Evolutionary conservation across 331 rosid genomes (phyloP).

Genomic region (Pyracantha coccinea): DNA sequence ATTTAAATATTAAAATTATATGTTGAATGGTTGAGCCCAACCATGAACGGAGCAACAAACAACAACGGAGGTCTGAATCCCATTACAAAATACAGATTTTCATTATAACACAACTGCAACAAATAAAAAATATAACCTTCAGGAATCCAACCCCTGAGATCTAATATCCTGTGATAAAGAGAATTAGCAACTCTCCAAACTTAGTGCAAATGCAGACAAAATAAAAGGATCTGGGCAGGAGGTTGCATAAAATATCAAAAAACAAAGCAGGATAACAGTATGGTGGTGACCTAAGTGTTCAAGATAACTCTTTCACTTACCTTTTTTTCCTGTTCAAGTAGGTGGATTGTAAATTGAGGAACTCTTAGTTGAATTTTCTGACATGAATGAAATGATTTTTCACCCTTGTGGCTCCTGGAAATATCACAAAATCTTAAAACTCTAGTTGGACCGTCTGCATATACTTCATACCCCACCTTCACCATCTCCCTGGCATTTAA

Average conservation of each 20-base stretch:
- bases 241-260: not conserved
- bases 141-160: not conserved
- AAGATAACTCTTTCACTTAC: conserved; percentile 23
- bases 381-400: conserved; percentile 28
- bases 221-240: not conserved
- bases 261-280: not conserved
- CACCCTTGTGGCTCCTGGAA: conserved; percentile 49
- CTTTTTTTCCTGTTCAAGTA: conserved; percentile 70
- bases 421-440: conserved; percentile 74
- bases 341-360: conserved; percentile 55
- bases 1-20: not conserved
- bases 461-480: conserved; percentile 78
- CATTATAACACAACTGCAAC: not conserved
- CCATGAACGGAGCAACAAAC: conserved; percentile 11
- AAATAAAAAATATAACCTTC: not conserved
- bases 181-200: not conserved
- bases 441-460: conserved; percentile 91
- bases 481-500: conserved; percentile 37
- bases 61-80: not conserved
- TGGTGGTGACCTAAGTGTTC: not conserved
- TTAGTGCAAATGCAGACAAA: not conserved
- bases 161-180: not conserved
- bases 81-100: not conserved
- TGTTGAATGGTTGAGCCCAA: not conserved
- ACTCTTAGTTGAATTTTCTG: conserved; percentile 69